Conservation (phyloP, 345 rosid species). For the Eucalyptus sp. region DNA sequence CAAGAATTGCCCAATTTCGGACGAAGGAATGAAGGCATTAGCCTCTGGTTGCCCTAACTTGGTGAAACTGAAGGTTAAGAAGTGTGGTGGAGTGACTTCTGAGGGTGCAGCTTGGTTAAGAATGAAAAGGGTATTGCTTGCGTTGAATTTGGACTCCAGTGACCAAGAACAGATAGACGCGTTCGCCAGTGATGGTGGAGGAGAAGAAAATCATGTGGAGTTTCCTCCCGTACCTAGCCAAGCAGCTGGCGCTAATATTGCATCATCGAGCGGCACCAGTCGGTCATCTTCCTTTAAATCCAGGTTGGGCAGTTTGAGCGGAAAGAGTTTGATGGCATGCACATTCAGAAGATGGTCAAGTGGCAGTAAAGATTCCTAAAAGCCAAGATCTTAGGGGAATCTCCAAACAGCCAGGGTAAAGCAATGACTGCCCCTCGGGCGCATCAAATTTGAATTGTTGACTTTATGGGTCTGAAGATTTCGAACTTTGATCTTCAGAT, state of each 20-base stretch:
- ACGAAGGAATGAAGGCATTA: slow-evolving; percentile 54
- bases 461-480: background rate
- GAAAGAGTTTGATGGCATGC: slow-evolving; percentile 72
- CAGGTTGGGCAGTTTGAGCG: slow-evolving; percentile 45
- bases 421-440: background rate
- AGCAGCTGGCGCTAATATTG: slow-evolving; percentile 9
- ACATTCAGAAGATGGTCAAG: slow-evolving; percentile 54
- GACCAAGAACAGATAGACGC: slow-evolving; percentile 38
- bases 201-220: slow-evolving; percentile 35
- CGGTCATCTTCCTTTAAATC: slow-evolving; percentile 56
- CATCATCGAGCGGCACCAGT: slow-evolving; percentile 22
- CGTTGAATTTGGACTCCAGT: slow-evolving; percentile 47
- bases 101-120: slow-evolving; percentile 3
- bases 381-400: background rate
- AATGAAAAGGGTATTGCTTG: slow-evolving; percentile 20
- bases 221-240: slow-evolving; percentile 18
- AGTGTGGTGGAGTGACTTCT: slow-evolving; percentile 57
- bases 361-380: slow-evolving; percentile 30
- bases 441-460: background rate
- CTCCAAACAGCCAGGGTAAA: background rate
- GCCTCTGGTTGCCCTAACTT: slow-evolving; percentile 67
- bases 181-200: slow-evolving; percentile 39
- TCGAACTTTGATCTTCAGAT: background rate
- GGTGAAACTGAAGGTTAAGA: slow-evolving; percentile 77
- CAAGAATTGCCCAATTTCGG: slow-evolving; percentile 54